Evolutionary conservation across 1,139 yeast genomes (phyloP), one percentile per base, ranked within the genome.

Genomic region (Blastobotrys serpentis): DNA sequence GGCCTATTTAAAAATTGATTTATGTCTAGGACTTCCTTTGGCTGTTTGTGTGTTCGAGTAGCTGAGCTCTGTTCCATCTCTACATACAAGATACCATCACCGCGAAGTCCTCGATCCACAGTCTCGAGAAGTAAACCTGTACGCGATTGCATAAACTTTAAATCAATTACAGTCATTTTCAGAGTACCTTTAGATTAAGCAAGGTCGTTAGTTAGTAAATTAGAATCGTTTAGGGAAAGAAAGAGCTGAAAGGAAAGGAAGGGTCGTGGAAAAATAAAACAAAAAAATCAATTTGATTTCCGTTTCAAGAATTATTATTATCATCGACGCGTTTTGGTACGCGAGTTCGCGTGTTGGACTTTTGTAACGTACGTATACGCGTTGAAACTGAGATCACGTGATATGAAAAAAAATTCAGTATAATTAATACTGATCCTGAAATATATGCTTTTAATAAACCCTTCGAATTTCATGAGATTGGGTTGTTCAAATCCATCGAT

Each of bases 1-100:
- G 23, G 41, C 14, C 22, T 44, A 32, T 44, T 44, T 26, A 44
- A 21, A 19, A 37, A 44, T 11, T 44, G 17, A 2, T n/a, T 18
- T 4, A 38, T 32, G 29, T 44, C 22, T 22, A n/a, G 16, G 5
- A 44, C 23, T 19, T 44, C 47, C 19, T 26, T 21, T 19, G 43
- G 47, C 25, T 36, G 23, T 16, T 19, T 36, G 23, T 18, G 14
- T 4, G 10, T n/a, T 6, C 13, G 11, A 6, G 37, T 14, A 17
- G 16, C 7, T 8, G 25, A 7, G 6, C 13, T 36, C 19, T 36
- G 18, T 6, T 29, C 32, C 32, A 29, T 29, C 13, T 29, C 14
- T 25, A 36, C 10, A 18, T 36, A 36, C 40, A 36, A 13, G 7
- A 36, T 13, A 7, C 40, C 40, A n/a, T 36, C 40, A n/a, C 40